phyloP scores from a whole-genome alignment of 2,329 filamentous ascomycete genomes.

The Phyllosticta citrichinensis region DNA sequence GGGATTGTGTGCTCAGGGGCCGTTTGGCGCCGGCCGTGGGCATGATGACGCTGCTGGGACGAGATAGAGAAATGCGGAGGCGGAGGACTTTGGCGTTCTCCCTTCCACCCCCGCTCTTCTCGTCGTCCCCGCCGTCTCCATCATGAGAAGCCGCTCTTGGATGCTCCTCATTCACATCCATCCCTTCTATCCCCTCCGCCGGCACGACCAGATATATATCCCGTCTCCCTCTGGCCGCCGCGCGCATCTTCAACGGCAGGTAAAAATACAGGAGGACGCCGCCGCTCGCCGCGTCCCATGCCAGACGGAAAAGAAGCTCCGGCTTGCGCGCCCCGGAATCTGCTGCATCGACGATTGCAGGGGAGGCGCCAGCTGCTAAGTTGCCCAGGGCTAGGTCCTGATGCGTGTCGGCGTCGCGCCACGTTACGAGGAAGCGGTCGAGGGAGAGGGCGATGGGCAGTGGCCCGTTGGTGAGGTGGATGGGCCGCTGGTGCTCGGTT shows the following conservation, averaged over 20 bases:
- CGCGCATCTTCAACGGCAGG: background rate
- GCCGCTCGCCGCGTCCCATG: background rate
- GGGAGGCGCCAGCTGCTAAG: background rate
- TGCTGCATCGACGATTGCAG: background rate
- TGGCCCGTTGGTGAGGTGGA: background rate
- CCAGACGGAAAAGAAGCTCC: background rate
- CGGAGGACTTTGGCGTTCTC: background rate
- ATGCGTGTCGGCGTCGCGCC: background rate
- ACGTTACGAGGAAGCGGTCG: background rate
- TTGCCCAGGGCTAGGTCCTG: background rate
- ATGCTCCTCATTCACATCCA: too few species aligned
- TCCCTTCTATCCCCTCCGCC: background rate
- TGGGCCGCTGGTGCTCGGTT: background rate
- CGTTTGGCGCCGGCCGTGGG: background rate
- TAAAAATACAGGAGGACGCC: background rate
- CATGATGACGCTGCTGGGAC: background rate
- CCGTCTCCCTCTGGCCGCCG: background rate
- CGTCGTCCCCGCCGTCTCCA: background rate
- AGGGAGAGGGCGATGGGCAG: background rate
- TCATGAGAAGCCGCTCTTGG: too few species aligned
- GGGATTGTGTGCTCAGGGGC: background rate
- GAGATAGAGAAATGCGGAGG: background rate
- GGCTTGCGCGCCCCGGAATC: background rate
- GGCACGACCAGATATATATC: background rate
- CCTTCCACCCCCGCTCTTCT: too few species aligned